Evolutionary conservation across 495 filamentous ascomycete species (phyloP), one percentile per base, ranked within the genome.

Genomic region (Neurospora sp.): DNA sequence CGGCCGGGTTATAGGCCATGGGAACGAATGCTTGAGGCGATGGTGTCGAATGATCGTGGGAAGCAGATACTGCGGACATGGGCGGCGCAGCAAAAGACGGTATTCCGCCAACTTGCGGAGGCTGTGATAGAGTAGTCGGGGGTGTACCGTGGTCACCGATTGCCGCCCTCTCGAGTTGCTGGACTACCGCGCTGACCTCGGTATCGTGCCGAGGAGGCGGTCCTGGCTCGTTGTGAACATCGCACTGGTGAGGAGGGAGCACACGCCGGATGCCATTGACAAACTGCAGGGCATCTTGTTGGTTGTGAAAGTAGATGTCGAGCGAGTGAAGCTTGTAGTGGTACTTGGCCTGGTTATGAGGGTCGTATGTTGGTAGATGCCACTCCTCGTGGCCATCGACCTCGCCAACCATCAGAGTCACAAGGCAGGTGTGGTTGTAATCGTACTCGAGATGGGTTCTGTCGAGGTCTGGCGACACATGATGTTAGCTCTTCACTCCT

Each of bases 1-100:
- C 93, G 0, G 94, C 93, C 1, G 94, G 94, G 81, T 97, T 97
- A 76, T 97, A 97, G 3, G 93, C 88, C 71, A 96, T 87, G n/a
- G 93, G 92, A n/a, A 86, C 85, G 70, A 88, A 90, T 69, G 77
- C 84, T 70, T 83, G 83, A 76, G 81, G 72, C 77, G 75, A 73
- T 23, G 76, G 78, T 11, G 76, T 69, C 7, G 72, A 14, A 7
- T 35, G n/a, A 31, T 73, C 71, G 4, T 81, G 76, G 41, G 73
- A 46, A 74, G 42, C 74, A 39, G 78, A 70, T 48, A 80, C 75
- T 42, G 76, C 80, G 0, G 83, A 81, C 70, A 82, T 78, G 44
- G 81, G 84, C 71, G 79, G 80, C 72, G 77, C 78, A 3, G 86
- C 79, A 54, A 85, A 84, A 14, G 81, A 81, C 12, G 82, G 81